Evolutionary conservation across 164 flowering plant species (phyloP), one percentile per base, ranked within the genome.

Genomic region (Magnolia changhungtana): DNA sequence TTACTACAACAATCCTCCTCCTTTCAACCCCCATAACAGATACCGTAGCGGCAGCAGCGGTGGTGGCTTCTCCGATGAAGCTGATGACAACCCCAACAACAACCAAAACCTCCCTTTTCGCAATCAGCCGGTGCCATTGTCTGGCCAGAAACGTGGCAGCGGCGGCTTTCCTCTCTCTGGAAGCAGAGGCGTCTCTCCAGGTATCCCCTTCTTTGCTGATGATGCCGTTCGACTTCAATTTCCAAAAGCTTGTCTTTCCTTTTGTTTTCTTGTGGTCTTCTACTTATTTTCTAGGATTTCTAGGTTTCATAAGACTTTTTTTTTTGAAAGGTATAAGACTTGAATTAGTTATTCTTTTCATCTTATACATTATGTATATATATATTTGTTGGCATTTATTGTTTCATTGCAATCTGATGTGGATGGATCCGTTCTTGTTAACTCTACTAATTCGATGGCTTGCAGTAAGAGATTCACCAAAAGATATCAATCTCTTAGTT

Each of bases 81-180:
- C 68, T 11, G 20, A 20, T 50, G 61, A 74, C 14, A 37, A 65
- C 18, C 52, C 23, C 19, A 29, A 52, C 68, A 45, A 63, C 52
- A 13, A 20, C 23, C 69, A 52, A 55, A 16, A 55, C 61, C 61
- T 2, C 18, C 61, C 61, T 16, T 70, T 70, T 14, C 72, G 52
- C 37, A 49, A 49, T 66, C 75, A 45, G 13, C 68, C 72, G 21
- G 31, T 11, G 52, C 68, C 50, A 50, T 16, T 74, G 68, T n/a
- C 67, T 37, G 52, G 52, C 11, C 52, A 61, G 75, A 61, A 61
- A 21, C 75, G 67, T 68, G 55, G 75, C 55, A 55, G 61, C 61
- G 61, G 61, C 61, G 61, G 61, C 61, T 55, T 55, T 55, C 61
- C 61, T 55, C 61, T 55, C 18, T 55, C 61, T 10, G 61, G 61